Percentiles rank a stretch among this genome's conserved stretches.
Conservation (phyloP, 768 basidiomycete species). For the Suillus clintonianus region DNA sequence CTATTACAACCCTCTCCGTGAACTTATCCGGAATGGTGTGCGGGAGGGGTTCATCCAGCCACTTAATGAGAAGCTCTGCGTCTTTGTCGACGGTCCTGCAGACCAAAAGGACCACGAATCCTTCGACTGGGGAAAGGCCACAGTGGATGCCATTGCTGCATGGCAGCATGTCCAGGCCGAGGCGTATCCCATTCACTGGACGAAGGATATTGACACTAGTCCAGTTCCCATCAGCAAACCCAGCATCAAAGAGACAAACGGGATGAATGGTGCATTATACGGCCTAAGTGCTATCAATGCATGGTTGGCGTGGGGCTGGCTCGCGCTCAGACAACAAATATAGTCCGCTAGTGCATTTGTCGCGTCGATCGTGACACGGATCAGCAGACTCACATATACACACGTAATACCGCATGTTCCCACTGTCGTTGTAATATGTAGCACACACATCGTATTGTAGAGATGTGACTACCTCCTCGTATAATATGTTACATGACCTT, state of each 20-base stretch:
- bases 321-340: too few species aligned
- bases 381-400: not conserved
- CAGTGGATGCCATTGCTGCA: conserved; percentile 58
- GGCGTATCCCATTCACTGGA: conserved; percentile 51
- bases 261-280: conserved; percentile 14
- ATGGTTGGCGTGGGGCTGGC: conserved; percentile 36
- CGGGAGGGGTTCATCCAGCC: conserved; percentile 74
- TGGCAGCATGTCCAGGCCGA: conserved; percentile 49
- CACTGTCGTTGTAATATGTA: not conserved
- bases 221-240: conserved; percentile 14
- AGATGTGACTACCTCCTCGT: not conserved
- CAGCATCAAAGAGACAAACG: conserved; percentile 20
- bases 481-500: not conserved
- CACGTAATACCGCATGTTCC: not conserved
- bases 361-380: not conserved
- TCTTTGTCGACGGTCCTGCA: conserved; percentile 75
- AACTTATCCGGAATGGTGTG: conserved; percentile 55
- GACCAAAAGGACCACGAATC: conserved; percentile 50
- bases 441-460: not conserved
- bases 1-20: conserved; percentile 55
- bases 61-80: conserved; percentile 58
- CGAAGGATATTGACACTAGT: conserved; percentile 37
- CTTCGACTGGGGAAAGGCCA: conserved; percentile 80
- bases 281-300: conserved; percentile 25
- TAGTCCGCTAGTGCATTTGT: not conserved